Evolutionary conservation across 495 filamentous ascomycete genomes (phyloP), one percentile per base, ranked within the genome.

Genomic region (Monascus purpureus): DNA sequence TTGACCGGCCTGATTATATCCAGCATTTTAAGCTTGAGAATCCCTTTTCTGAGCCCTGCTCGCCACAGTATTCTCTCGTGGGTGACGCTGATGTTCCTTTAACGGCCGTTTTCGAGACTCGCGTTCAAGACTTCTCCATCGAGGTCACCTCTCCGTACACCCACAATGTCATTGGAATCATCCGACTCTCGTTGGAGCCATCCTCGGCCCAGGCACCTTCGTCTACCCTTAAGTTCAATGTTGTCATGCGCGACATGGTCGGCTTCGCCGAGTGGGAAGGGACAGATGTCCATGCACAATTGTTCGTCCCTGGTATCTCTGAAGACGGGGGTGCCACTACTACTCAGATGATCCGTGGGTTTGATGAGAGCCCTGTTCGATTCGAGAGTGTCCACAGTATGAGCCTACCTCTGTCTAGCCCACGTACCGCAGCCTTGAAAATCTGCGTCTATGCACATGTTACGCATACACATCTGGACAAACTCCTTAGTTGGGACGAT

Each of bases 301-400:
- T 99, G 15, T 95, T 93, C 46, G 74, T 99, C 31, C 86, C 90
- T 11, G 83, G 87, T 17, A 75, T 93, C 28, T 90, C 82, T 9
- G 88, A 94, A 33, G 84, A 93, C 52, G 80, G 82, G 33, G 92
- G 90, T 5, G 82, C 82, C 31, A 84, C 82, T 1, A 93, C 90
- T 11, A 99, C 90, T 1, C 82, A 88, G 45, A 84, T 94, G 73
- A 90, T 94, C 46, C 77, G 68, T 32, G 84, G 81, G 33, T 99
- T 99, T 49, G 86, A 95, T 43, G 90, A 96, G 50, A 79, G 83
- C n/a, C 76, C 85, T 1, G 75, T 96, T 36, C 78, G 80, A 20
- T 99, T 99, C 46, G 85, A 94, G 52, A 96, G 90, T 54, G 85
- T 94, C 32, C 90, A 99, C 59, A 93, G 83, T 45, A 95, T 99